Percentiles rank a stretch among this genome's conserved stretches.
Conservation (phyloP, 2,329 filamentous ascomycete genomes). For the Tolypocladium tundrense region DNA sequence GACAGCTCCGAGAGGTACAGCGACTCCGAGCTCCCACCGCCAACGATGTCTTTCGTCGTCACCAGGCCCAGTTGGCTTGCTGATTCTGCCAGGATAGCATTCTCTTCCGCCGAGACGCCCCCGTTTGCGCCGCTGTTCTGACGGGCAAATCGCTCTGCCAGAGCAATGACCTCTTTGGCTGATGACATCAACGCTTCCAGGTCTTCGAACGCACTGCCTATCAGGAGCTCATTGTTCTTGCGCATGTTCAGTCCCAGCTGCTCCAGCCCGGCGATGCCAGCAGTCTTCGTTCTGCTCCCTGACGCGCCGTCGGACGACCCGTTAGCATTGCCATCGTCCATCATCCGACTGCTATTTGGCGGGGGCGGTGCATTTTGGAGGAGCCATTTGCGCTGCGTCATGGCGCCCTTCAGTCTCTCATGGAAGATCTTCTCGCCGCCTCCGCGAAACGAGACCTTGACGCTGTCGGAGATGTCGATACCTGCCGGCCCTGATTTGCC, state of each 20-base stretch:
- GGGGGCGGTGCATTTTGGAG: constrained; percentile 81
- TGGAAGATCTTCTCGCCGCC: constrained; percentile 87
- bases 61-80: constrained; percentile 70
- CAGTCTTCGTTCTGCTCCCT: constrained; percentile 43
- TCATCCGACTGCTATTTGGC: constrained; percentile 46
- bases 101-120: constrained; percentile 58
- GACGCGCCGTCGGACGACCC: constrained; percentile 13
- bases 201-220: constrained; percentile 91
- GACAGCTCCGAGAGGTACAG: constrained; percentile 84
- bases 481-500: constrained; percentile 18
- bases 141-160: constrained; percentile 77
- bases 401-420: constrained; percentile 75
- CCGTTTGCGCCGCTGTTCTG: constrained; percentile 49
- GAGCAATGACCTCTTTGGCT: constrained; percentile 87
- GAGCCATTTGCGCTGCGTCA: constrained; percentile 93
- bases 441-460: constrained; percentile 85
- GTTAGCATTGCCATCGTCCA: constrained; percentile 24
- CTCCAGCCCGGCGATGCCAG: constrained; percentile 88
- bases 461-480: constrained; percentile 56
- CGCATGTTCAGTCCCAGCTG: constrained; percentile 73
- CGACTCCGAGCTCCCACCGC: constrained; percentile 63
- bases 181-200: constrained; percentile 95
- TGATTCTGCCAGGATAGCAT: constrained; percentile 67
- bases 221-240: constrained; percentile 87
- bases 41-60: constrained; percentile 92